Conservation (phyloP, 805 yeast species). For the Sugiyamaella lignohabitans region DNA sequence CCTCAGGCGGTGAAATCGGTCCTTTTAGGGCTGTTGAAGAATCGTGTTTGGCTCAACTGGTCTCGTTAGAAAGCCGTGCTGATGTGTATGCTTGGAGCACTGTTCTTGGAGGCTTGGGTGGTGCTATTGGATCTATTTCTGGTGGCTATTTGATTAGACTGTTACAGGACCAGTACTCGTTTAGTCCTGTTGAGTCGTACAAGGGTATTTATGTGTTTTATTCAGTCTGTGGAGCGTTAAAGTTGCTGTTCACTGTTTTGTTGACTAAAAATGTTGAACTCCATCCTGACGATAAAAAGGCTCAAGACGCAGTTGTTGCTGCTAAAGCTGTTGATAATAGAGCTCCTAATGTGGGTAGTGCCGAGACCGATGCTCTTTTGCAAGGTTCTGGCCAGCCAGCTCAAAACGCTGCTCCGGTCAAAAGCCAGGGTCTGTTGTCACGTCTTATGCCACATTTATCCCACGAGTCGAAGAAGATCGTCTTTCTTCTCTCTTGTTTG, state of each 20-base stretch:
- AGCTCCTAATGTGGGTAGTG: not conserved
- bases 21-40: slow-evolving; percentile 56
- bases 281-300: slow-evolving; percentile 6
- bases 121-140: slow-evolving; percentile 41
- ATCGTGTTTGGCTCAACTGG: slow-evolving; percentile 43
- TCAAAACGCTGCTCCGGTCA: not conserved
- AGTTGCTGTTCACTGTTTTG: slow-evolving; percentile 39
- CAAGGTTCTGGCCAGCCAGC: not conserved
- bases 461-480: slow-evolving; percentile 22
- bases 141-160: slow-evolving; percentile 34
- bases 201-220: slow-evolving; percentile 49
- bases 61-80: slow-evolving; percentile 37
- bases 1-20: slow-evolving; percentile 55
- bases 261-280: slow-evolving; percentile 34
- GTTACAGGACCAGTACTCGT: slow-evolving; percentile 16
- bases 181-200: slow-evolving; percentile 35
- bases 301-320: slow-evolving; percentile 2
- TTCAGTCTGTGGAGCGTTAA: slow-evolving; percentile 44
- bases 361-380: not conserved
- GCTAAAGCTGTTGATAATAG: slow-evolving; percentile 3
- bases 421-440: not conserved
- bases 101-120: slow-evolving; percentile 42
- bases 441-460: slow-evolving; percentile 22
- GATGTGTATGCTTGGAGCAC: slow-evolving; percentile 56
- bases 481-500: slow-evolving; percentile 25